Evolutionary conservation across 169 alveolate genomes (phyloP).

Genomic region (Ichthyophthirius multifiliis): DNA sequence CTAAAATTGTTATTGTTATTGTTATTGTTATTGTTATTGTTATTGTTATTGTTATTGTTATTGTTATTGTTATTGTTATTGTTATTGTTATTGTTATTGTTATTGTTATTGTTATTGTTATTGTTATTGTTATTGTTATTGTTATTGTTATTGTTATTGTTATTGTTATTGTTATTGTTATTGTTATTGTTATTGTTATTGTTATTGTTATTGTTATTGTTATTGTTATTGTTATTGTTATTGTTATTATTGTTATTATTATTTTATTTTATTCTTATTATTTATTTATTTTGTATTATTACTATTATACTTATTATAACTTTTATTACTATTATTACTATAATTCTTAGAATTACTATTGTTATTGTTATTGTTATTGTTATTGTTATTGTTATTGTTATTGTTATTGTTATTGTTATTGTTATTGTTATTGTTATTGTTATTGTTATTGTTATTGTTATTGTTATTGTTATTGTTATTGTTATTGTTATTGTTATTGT

Average conservation of each 20-base stretch:
- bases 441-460: conserved; percentile 8
- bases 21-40: conserved; percentile 6
- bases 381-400: conserved; percentile 14
- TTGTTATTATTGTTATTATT: too few relatives aligned
- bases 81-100: neutral
- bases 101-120: conserved; percentile 10
- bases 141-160: conserved; percentile 22
- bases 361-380: conserved; percentile 1
- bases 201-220: too few relatives aligned
- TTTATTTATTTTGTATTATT: too few relatives aligned
- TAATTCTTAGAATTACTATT: too few relatives aligned
- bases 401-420: neutral
- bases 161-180: too few relatives aligned
- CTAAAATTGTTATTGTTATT: conserved; percentile 16
- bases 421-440: conserved; percentile 12
- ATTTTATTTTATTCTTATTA: too few relatives aligned
- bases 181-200: too few relatives aligned
- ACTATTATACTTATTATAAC: too few relatives aligned
- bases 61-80: conserved; percentile 2
- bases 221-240: too few relatives aligned
- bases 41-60: neutral
- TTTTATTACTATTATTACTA: too few relatives aligned
- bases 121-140: conserved; percentile 13
- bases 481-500: too few relatives aligned
- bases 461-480: too few relatives aligned